Percentiles rank a stretch among this genome's conserved stretches.
Conservation (phyloP, 108 stramenopile species). For the Aurantiochytrium sp. region DNA sequence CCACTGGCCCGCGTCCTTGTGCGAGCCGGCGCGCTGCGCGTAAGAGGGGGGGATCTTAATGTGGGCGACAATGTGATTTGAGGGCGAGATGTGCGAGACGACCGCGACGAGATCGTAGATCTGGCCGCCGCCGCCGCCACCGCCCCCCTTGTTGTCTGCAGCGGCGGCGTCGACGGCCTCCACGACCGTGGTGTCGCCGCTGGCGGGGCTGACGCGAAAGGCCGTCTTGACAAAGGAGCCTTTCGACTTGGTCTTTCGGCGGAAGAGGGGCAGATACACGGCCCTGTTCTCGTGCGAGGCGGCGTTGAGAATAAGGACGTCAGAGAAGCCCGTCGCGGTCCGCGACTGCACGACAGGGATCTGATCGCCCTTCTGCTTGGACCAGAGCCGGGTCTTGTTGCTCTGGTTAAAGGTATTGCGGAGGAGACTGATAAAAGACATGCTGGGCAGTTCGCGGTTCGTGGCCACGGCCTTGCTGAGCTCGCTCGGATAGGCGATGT, state of each 20-base stretch:
- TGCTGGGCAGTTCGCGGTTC: not conserved
- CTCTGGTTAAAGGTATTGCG: not conserved
- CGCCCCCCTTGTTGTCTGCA: not conserved
- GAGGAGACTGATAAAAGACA: not conserved
- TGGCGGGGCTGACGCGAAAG: not conserved
- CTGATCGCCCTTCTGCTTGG: not conserved
- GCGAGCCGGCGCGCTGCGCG: not conserved
- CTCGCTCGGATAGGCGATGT: not conserved
- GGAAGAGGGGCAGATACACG: not conserved
- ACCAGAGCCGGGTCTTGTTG: not conserved
- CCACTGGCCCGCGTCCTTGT: constrained; percentile 53
- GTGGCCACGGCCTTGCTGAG: not conserved
- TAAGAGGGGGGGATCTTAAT: not conserved
- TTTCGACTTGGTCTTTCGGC: not conserved
- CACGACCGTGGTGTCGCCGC: not conserved
- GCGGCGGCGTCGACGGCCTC: not conserved
- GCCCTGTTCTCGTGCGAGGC: constrained; percentile 9
- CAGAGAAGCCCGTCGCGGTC: not conserved
- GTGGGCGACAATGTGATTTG: not conserved
- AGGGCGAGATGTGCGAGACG: not conserved
- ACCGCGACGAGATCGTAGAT: not conserved
- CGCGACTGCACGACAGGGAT: not conserved
- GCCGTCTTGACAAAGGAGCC: not conserved
- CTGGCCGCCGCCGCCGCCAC: not conserved
- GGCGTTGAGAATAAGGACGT: not conserved